These are phyloP conservation scores for Drechslera avenae DNA, from an alignment of 2,329 filamentous ascomycete species.

Conservation along the genomic window DNA sequence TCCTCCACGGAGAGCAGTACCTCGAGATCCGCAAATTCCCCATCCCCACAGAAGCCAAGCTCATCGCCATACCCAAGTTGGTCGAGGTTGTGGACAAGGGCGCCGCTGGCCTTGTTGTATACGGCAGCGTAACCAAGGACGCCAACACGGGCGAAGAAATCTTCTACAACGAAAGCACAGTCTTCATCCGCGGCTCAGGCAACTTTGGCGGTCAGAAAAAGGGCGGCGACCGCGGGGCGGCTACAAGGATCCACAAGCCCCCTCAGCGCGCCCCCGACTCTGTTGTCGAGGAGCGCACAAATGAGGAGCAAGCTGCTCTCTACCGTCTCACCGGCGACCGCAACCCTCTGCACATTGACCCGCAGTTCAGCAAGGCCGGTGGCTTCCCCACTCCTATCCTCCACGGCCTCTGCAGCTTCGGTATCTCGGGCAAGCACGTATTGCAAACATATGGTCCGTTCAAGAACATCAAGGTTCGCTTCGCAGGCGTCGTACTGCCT, in stretches of 20 bases:
- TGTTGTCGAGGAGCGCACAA: conserved; percentile 83
- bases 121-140: conserved; percentile 80
- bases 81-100: conserved; percentile 98
- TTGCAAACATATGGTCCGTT: conserved; percentile 80
- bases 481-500: conserved; percentile 82
- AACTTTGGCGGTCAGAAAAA: conserved; percentile 87
- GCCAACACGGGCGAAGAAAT: conserved; percentile 84
- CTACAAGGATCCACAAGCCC: conserved; percentile 78
- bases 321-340: conserved; percentile 94
- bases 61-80: conserved; percentile 77
- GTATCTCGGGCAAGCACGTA: conserved; percentile 87
- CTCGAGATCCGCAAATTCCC: conserved; percentile 93
- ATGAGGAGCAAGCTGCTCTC: conserved; percentile 87
- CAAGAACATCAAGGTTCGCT: conserved; percentile 92
- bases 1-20: conserved; percentile 98
- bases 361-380: conserved; percentile 89
- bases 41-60: conserved; percentile 80
- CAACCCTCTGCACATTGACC: conserved; percentile 96
- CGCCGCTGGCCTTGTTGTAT: conserved; percentile 80
- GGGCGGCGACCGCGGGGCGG: conserved; percentile 75
- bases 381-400: conserved; percentile 94
- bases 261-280: conserved; percentile 79
- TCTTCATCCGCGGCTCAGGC: conserved; percentile 89
- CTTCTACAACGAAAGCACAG: conserved; percentile 96
- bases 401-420: conserved; percentile 96